phyloP scores from a whole-genome alignment of 73 alveolate genomes.

The Paramecium primaurelia region DNA sequence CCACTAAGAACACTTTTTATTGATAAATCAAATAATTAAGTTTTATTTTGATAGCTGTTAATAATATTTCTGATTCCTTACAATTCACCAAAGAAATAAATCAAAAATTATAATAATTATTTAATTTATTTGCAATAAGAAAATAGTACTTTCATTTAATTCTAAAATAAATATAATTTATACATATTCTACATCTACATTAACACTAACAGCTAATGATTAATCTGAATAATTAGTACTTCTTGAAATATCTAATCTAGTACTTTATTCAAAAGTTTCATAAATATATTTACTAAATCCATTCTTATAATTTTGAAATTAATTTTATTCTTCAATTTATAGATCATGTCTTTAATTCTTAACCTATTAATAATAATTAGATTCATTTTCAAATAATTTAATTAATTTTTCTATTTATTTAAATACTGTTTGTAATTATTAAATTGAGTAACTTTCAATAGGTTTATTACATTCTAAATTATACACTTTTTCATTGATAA shows the following conservation, averaged over 20 bases:
- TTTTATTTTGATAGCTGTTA: background rate
- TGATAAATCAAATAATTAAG: background rate
- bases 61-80: background rate
- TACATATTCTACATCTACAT: slow-evolving; percentile 17
- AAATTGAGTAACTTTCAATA: background rate
- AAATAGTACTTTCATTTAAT: background rate
- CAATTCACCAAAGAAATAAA: background rate
- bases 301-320: background rate
- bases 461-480: background rate
- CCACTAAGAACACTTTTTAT: background rate
- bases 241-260: background rate
- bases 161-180: background rate
- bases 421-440: background rate
- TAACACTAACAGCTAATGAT: background rate
- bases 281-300: background rate
- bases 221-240: background rate
- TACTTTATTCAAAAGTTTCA: background rate
- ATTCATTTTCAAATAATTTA: background rate
- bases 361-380: background rate
- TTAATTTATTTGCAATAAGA: background rate
- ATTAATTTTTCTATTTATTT: background rate
- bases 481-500: background rate
- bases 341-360: background rate
- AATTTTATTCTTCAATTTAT: background rate
- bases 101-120: background rate